phyloP scores from a whole-genome alignment of 1,284 basidiomycete species.

The Pterulicium gracile region DNA sequence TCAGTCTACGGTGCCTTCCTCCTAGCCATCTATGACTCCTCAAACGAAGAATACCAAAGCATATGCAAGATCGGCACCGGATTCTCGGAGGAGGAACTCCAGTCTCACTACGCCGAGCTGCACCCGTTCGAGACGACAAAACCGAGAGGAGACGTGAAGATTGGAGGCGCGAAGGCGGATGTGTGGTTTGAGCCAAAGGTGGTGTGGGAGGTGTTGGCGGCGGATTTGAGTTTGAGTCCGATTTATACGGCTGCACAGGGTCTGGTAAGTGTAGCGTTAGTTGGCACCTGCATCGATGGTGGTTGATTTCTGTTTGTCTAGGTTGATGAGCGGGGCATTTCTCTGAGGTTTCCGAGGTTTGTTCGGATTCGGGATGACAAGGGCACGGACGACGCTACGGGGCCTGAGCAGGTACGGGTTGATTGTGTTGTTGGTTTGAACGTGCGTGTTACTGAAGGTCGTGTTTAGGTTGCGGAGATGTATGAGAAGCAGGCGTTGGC shows the following conservation, averaged over 20 bases:
- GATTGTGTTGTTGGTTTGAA: no score
- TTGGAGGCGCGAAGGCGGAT: constrained; percentile 88
- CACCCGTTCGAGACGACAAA: constrained; percentile 68
- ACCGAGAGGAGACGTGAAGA: constrained; percentile 68
- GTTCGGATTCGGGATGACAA: constrained; percentile 92
- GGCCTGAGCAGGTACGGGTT: constrained; percentile 79
- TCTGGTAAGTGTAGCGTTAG: constrained; percentile 45
- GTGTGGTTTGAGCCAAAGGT: constrained; percentile 92
- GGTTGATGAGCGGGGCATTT: constrained; percentile 86
- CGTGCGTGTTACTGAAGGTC: no score
- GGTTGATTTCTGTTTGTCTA: constrained; percentile 18
- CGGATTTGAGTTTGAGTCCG: constrained; percentile 93
- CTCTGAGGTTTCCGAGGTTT: constrained; percentile 93
- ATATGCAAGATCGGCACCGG: constrained; percentile 99
- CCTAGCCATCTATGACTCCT: constrained; percentile 88
- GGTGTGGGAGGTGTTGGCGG: constrained; percentile 97
- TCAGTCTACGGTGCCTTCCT: constrained; percentile 95
- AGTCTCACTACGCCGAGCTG: constrained; percentile 75
- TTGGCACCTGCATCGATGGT: constrained; percentile 6
- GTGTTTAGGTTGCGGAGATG: constrained; percentile 81
- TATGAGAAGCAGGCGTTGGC: constrained; percentile 85
- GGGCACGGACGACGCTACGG: constrained; percentile 81
- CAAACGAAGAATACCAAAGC: constrained; percentile 87
- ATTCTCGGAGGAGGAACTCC: constrained; percentile 87
- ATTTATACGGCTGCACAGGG: constrained; percentile 97